Conservation (phyloP, 805 yeast genomes). For the Blastobotrys attinorum region DNA sequence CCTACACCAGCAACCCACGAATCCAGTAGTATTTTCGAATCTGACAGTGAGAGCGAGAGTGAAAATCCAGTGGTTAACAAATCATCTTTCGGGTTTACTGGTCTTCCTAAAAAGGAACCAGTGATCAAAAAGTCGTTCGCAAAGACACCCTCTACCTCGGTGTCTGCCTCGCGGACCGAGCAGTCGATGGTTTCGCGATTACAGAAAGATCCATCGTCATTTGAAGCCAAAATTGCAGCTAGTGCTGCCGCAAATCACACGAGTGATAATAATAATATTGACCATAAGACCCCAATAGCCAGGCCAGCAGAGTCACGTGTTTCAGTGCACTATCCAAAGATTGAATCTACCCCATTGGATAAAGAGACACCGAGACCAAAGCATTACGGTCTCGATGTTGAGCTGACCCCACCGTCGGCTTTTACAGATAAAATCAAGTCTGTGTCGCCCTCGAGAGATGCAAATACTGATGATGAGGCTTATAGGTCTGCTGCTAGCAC, state of each 20-base stretch:
- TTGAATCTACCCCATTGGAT: too few species aligned
- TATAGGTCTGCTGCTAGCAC: too few species aligned
- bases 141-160: constrained; percentile 6
- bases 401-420: background rate
- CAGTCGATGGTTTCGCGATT: background rate
- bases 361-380: too few species aligned
- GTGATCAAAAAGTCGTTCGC: constrained; percentile 17
- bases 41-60: background rate
- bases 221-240: constrained; percentile 1
- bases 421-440: too few species aligned
- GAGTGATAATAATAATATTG: background rate
- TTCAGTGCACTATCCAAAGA: constrained; percentile 1
- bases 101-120: constrained; percentile 16
- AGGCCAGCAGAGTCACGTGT: background rate
- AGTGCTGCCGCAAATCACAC: background rate
- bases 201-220: constrained; percentile 1
- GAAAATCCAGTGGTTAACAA: constrained; percentile 10
- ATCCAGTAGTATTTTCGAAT: background rate
- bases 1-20: too few species aligned
- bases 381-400: too few species aligned
- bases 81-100: constrained; percentile 14
- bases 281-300: background rate
- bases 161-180: background rate
- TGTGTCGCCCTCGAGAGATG: too few species aligned
- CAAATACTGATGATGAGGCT: too few species aligned